A percentile compares a stretch with the other conserved stretches of the same genome.
Conservation (phyloP, 1,139 yeast species). For the Sugiyamaella paludigena region DNA sequence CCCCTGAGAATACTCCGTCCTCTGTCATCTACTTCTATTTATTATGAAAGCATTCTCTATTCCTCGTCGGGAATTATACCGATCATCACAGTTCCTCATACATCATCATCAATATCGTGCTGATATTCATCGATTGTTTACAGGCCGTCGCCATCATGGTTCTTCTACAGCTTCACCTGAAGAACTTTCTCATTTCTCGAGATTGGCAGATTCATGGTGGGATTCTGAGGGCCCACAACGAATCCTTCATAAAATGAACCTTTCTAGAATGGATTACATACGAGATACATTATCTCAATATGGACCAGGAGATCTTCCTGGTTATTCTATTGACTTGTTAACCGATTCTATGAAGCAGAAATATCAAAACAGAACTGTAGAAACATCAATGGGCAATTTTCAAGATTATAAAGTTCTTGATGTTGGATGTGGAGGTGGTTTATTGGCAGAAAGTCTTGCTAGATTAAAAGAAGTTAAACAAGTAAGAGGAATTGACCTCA, state of each 20-base stretch:
- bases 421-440: slow-evolving; percentile 98
- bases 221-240: slow-evolving; percentile 91
- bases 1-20: too few species aligned
- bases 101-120: too few species aligned
- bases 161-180: slow-evolving; percentile 34
- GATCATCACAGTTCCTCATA: too few species aligned
- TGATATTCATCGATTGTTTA: too few species aligned
- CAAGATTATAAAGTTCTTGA: slow-evolving; percentile 58
- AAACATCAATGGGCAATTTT: slow-evolving; percentile 43
- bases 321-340: slow-evolving; percentile 64
- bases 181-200: slow-evolving; percentile 79
- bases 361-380: slow-evolving; percentile 44
- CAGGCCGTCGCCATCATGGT: too few species aligned
- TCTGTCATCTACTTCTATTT: too few species aligned
- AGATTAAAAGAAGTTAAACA: slow-evolving; percentile 52
- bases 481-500: slow-evolving; percentile 83
- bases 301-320: slow-evolving; percentile 56
- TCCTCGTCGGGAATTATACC: too few species aligned
- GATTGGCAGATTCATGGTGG: slow-evolving; percentile 94
- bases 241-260: slow-evolving; percentile 90
- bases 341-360: slow-evolving; percentile 51
- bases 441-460: slow-evolving; percentile 82
- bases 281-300: slow-evolving; percentile 54
- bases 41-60: too few species aligned
- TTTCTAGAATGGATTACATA: slow-evolving; percentile 83